Percentiles rank a stretch among this genome's conserved stretches.
Evolutionary conservation across 2,329 filamentous ascomycete genomes (phyloP).

Genomic region (Ophiostoma triangulosporum): DNA sequence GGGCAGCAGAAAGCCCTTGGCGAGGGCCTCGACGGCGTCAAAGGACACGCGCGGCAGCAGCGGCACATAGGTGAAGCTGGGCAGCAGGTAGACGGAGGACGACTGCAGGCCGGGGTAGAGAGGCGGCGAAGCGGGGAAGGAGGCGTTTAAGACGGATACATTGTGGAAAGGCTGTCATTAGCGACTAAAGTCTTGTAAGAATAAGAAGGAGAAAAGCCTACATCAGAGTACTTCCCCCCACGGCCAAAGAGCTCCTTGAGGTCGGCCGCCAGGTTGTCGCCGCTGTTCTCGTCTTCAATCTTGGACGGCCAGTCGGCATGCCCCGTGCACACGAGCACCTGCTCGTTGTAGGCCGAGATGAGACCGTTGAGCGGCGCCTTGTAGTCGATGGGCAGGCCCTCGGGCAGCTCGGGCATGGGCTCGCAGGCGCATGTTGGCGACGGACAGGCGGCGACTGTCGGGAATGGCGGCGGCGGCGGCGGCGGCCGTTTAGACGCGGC

Average conservation of each 20-base stretch:
- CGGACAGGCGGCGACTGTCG: slow-evolving; percentile 48
- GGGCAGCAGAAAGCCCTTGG: slow-evolving; percentile 54
- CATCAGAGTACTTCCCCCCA: slow-evolving; percentile 39
- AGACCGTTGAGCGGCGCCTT: slow-evolving; percentile 57
- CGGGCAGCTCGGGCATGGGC: slow-evolving; percentile 48
- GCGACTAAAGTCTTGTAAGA: neutral
- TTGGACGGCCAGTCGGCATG: slow-evolving; percentile 66
- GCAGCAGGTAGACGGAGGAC: slow-evolving; percentile 63
- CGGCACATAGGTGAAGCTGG: slow-evolving; percentile 69
- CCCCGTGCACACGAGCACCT: slow-evolving; percentile 74
- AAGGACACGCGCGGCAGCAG: slow-evolving; percentile 51
- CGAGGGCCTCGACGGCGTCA: slow-evolving; percentile 40
- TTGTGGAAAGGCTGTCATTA: slow-evolving; percentile 61
- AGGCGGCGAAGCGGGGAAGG: slow-evolving; percentile 49
- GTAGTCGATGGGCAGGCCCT: slow-evolving; percentile 61
- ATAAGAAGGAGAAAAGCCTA: neutral
- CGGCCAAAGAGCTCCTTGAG: slow-evolving; percentile 57
- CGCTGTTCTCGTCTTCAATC: slow-evolving; percentile 68
- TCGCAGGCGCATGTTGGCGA: slow-evolving; percentile 64
- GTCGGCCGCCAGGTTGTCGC: slow-evolving; percentile 53
- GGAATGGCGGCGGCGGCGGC: slow-evolving; percentile 21
- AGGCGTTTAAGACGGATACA: slow-evolving; percentile 62
- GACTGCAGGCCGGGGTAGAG: slow-evolving; percentile 33
- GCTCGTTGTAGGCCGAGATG: slow-evolving; percentile 66
- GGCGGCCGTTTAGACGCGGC: neutral